Evolutionary conservation across 1,139 yeast species (phyloP).

Genomic region (Lodderomyces beijingensis): DNA sequence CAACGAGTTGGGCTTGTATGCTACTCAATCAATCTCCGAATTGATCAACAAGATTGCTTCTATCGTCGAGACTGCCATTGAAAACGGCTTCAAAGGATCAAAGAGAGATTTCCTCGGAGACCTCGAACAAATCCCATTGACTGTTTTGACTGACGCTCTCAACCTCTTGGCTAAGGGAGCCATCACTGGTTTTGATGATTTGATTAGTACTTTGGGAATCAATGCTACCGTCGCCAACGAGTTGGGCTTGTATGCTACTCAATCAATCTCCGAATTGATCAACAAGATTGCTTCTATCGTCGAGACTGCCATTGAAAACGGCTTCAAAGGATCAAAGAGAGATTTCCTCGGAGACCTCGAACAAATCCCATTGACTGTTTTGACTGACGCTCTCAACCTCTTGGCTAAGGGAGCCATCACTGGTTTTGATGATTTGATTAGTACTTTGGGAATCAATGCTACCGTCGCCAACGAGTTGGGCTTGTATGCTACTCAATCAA

Average conservation of each 20-base stretch:
- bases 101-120: background rate
- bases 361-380: background rate
- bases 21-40: background rate
- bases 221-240: slow-evolving; percentile 1
- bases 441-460: slow-evolving; percentile 1
- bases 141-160: background rate
- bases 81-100: too few species aligned
- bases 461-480: background rate
- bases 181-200: slow-evolving; percentile 1
- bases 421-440: background rate
- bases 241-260: background rate
- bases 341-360: too few species aligned
- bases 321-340: background rate
- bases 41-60: background rate
- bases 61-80: background rate
- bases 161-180: background rate
- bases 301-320: background rate
- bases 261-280: background rate
- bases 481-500: background rate
- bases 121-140: background rate
- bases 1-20: background rate
- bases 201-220: background rate
- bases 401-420: background rate
- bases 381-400: background rate
- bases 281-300: background rate